Percentiles rank a stretch among this genome's conserved stretches.
These are phyloP conservation scores for Pichia sp. DNA, from an alignment of 1,139 yeast species.

Conservation along the genomic window DNA sequence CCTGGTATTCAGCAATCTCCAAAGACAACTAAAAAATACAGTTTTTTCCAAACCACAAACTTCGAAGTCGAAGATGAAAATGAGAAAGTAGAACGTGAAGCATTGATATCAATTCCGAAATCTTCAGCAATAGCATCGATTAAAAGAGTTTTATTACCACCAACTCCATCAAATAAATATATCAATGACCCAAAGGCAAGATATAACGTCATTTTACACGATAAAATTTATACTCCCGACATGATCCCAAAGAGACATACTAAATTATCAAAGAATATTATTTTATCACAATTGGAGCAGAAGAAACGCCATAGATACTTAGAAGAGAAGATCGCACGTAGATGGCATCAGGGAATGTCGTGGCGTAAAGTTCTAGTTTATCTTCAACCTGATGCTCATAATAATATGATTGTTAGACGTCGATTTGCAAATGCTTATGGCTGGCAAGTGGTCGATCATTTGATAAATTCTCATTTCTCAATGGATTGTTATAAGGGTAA, in stretches of 20 bases:
- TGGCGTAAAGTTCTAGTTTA: slow-evolving; percentile 94
- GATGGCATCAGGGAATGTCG: slow-evolving; percentile 79
- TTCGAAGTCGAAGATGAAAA: neutral
- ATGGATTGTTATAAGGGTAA: slow-evolving; percentile 23
- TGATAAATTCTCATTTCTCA: slow-evolving; percentile 66
- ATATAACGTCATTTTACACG: slow-evolving; percentile 63
- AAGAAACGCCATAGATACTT: slow-evolving; percentile 36
- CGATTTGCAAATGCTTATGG: slow-evolving; percentile 94
- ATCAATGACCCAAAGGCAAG: slow-evolving; percentile 63
- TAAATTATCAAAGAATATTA: slow-evolving; percentile 17
- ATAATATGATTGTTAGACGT: slow-evolving; percentile 86
- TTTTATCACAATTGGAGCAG: slow-evolving; percentile 26
- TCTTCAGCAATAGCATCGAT: slow-evolving; percentile 85
- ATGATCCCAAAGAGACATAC: slow-evolving; percentile 32
- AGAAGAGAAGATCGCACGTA: slow-evolving; percentile 86
- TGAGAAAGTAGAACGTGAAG: neutral
- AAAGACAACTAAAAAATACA: slow-evolving; percentile 31
- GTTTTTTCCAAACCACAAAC: slow-evolving; percentile 35
- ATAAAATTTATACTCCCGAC: slow-evolving; percentile 70
- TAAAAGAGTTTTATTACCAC: slow-evolving; percentile 78
- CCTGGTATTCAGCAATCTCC: slow-evolving; percentile 17
- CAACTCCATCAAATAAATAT: slow-evolving; percentile 71
- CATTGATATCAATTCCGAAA: slow-evolving; percentile 44
- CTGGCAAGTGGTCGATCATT: slow-evolving; percentile 88
- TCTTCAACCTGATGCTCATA: slow-evolving; percentile 92